Evolutionary conservation across 192 early-diverging fungal species (phyloP).

Genomic region (Podila clonocystis): DNA sequence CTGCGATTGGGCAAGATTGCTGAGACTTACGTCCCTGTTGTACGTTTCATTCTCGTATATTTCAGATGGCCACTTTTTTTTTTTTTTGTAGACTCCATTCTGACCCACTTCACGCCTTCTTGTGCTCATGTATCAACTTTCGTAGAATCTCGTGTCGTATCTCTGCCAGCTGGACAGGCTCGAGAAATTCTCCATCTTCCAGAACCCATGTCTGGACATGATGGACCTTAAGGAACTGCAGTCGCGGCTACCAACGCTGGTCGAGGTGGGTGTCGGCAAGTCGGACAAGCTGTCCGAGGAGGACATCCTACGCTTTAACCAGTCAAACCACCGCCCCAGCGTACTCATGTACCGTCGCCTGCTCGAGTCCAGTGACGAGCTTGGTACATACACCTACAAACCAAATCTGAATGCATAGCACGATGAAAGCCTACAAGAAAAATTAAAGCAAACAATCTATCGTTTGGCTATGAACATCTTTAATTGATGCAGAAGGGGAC

Average conservation of each 20-base stretch:
- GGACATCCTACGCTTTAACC: constrained; percentile 13
- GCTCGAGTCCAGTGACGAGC: constrained; percentile 40
- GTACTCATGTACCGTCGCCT: constrained; percentile 16
- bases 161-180: constrained; percentile 43
- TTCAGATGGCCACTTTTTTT: neutral
- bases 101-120: neutral
- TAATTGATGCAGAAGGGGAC: too few species aligned
- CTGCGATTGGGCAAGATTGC: constrained; percentile 35
- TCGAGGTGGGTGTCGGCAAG: constrained; percentile 21
- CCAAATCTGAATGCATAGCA: neutral
- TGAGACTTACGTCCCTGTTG: constrained; percentile 24
- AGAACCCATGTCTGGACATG: constrained; percentile 24
- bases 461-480: too few species aligned
- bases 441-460: neutral
- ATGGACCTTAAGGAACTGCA: constrained; percentile 24
- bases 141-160: constrained; percentile 40
- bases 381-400: constrained; percentile 3
- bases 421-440: neutral
- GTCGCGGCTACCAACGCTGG: constrained; percentile 9
- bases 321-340: constrained; percentile 11
- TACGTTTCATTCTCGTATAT: constrained; percentile 7
- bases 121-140: neutral
- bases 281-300: constrained; percentile 17
- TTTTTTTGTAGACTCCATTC: neutral
- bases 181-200: constrained; percentile 38